These are phyloP conservation scores for Meripilus lineatus DNA, from an alignment of 1,284 basidiomycete species.

Conservation along the genomic window DNA sequence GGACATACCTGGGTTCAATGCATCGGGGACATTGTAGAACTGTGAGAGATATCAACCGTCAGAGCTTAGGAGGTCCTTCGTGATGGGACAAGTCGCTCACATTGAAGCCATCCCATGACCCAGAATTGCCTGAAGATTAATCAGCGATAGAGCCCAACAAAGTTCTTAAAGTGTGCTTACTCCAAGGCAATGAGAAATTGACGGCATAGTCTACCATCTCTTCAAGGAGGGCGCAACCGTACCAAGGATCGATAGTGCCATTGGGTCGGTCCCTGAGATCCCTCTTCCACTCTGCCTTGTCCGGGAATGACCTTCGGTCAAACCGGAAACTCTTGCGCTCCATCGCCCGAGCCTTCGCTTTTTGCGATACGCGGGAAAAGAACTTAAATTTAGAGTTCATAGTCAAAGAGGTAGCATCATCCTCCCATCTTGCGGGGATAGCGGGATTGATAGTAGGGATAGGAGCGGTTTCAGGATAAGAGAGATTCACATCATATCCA, in stretches of 20 bases:
- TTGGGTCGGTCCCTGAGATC: conserved; percentile 17
- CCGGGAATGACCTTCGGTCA: too few relatives aligned
- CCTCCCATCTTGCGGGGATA: conserved; percentile 1
- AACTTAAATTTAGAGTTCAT: too few relatives aligned
- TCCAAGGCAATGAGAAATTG: conserved; percentile 27
- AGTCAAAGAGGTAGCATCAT: too few relatives aligned
- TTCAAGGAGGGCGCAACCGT: conserved; percentile 24
- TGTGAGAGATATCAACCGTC: conserved; percentile 5
- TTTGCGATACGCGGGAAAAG: too few relatives aligned
- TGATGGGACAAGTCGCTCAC: too few relatives aligned
- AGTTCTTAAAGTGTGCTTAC: conserved; percentile 5
- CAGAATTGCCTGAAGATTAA: too few relatives aligned
- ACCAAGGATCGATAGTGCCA: conserved; percentile 25
- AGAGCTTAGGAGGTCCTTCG: background rate
- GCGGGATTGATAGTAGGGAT: conserved; percentile 33
- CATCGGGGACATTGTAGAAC: conserved; percentile 31
- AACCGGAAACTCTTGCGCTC: too few relatives aligned
- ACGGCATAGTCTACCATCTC: conserved; percentile 27
- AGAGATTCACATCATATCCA: conserved; percentile 55
- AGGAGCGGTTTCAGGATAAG: conserved; percentile 52
- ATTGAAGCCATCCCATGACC: too few relatives aligned
- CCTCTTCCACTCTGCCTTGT: conserved; percentile 15
- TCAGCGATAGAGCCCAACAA: background rate
- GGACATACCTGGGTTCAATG: conserved; percentile 21
- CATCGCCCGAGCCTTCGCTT: too few relatives aligned